Conservation (phyloP, 768 basidiomycete species). For the Mycena polygramma region DNA sequence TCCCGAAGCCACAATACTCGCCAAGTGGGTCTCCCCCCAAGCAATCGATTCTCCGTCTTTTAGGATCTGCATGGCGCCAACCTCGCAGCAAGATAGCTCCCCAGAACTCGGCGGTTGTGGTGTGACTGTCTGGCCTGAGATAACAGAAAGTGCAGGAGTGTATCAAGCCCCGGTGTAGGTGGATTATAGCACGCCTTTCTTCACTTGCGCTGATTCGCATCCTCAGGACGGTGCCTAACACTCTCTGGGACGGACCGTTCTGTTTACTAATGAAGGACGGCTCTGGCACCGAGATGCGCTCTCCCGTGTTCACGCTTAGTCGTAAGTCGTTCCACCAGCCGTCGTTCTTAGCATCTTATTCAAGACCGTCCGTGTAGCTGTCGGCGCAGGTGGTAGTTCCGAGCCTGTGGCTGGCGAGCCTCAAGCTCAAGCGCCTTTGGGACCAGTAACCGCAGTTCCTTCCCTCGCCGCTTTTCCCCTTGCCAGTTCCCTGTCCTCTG, state of each 20-base stretch:
- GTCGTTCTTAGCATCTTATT: not conserved
- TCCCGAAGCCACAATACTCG: conserved; percentile 23
- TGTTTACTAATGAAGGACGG: conserved; percentile 24
- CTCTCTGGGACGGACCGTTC: conserved; percentile 14
- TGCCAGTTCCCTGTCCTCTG: conserved; percentile 9
- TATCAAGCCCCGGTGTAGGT: conserved; percentile 27
- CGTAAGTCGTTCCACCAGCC: conserved; percentile 7
- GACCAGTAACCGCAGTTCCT: not conserved
- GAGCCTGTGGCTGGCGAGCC: conserved; percentile 21
- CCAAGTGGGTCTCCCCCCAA: conserved; percentile 25
- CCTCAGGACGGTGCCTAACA: conserved; percentile 20
- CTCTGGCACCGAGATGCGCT: conserved; percentile 19
- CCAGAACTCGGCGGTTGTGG: conserved; percentile 20
- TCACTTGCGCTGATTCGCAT: not conserved
- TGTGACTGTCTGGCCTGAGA: conserved; percentile 8
- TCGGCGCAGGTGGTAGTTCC: conserved; percentile 11
- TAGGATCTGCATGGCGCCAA: conserved; percentile 25
- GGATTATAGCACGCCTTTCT: too few relatives aligned
- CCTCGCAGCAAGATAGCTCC: conserved; percentile 2
- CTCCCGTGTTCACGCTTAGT: conserved; percentile 30
- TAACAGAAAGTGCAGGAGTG: conserved; percentile 23
- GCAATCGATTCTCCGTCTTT: conserved; percentile 18
- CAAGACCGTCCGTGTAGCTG: conserved; percentile 3
- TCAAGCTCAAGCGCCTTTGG: conserved; percentile 35
- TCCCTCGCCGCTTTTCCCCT: conserved; percentile 8